Evolutionary conservation across 1,139 yeast genomes (phyloP).

Genomic region (Candida tetrigidarum): DNA sequence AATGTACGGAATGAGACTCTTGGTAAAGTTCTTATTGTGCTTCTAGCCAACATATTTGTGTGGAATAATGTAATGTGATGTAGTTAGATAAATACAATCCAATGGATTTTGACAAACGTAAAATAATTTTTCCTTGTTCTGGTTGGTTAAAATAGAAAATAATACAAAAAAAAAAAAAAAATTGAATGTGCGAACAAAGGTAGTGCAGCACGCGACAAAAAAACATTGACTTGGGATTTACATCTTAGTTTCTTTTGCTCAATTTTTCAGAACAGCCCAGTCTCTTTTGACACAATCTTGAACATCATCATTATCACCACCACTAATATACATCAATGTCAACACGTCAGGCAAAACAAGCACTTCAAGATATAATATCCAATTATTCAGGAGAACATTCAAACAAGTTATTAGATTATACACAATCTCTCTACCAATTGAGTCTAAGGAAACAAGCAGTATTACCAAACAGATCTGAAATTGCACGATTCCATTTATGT

Average conservation of each 20-base stretch:
- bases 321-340: slow-evolving; percentile 10
- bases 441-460: slow-evolving; percentile 54
- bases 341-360: slow-evolving; percentile 30
- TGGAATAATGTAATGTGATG: not conserved
- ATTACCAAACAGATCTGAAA: slow-evolving; percentile 55
- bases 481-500: slow-evolving; percentile 68
- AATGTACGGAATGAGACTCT: slow-evolving; percentile 24
- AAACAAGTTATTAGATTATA: slow-evolving; percentile 48
- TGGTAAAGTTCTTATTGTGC: slow-evolving; percentile 20
- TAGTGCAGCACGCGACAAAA: slow-evolving; percentile 3
- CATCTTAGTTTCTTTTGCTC: too few species aligned
- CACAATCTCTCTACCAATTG: slow-evolving; percentile 54
- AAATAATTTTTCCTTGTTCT: slow-evolving; percentile 16
- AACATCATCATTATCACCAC: not conserved
- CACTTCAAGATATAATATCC: slow-evolving; percentile 54
- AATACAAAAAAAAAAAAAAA: slow-evolving; percentile 3
- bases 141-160: slow-evolving; percentile 18
- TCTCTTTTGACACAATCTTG: too few species aligned
- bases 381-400: slow-evolving; percentile 53
- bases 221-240: too few species aligned
- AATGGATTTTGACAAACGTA: slow-evolving; percentile 4
- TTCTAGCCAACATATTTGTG: slow-evolving; percentile 26
- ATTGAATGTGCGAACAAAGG: not conserved
- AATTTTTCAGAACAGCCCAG: not conserved
- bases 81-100: not conserved